These are phyloP conservation scores for Trichocladium uniseriatum DNA, from an alignment of 495 filamentous ascomycete genomes.

Conservation along the genomic window DNA sequence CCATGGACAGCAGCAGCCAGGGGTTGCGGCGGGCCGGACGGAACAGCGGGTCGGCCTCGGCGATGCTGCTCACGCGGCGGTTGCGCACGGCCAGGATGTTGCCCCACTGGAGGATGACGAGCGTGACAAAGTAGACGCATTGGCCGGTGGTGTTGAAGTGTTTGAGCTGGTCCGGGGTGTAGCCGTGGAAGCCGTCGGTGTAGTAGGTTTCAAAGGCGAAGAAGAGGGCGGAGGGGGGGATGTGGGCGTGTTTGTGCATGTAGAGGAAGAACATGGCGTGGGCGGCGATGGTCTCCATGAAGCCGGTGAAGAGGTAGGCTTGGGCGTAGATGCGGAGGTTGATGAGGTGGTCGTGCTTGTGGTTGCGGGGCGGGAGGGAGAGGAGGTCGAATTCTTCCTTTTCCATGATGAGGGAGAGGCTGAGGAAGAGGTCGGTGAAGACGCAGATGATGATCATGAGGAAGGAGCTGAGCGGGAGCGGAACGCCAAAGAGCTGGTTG, in stretches of 20 bases:
- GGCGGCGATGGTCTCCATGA: conserved; percentile 40
- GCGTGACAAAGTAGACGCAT: conserved; percentile 23
- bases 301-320: conserved; percentile 42
- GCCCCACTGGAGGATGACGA: conserved; percentile 41
- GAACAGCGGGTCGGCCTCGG: conserved; percentile 42
- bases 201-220: conserved; percentile 39
- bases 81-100: conserved; percentile 43
- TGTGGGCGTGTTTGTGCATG: conserved; percentile 33
- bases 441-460: conserved; percentile 15
- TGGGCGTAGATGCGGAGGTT: conserved; percentile 43
- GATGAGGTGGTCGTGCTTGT: conserved; percentile 32
- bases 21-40: conserved; percentile 40
- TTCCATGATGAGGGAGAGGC: conserved; percentile 8
- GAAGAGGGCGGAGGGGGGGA: conserved; percentile 36
- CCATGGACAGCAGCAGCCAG: conserved; percentile 37
- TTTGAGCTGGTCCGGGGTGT: conserved; percentile 30
- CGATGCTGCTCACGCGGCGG: conserved; percentile 39
- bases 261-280: conserved; percentile 47
- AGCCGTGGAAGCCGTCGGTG: conserved; percentile 41
- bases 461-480: conserved; percentile 12
- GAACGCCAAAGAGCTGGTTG: conserved; percentile 15
- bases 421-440: conserved; percentile 1
- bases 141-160: conserved; percentile 31
- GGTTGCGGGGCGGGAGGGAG: conserved; percentile 20
- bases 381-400: conserved; percentile 28